phyloP scores from a whole-genome alignment of 1,139 yeast species.

The Taiozyma sp. region DNA sequence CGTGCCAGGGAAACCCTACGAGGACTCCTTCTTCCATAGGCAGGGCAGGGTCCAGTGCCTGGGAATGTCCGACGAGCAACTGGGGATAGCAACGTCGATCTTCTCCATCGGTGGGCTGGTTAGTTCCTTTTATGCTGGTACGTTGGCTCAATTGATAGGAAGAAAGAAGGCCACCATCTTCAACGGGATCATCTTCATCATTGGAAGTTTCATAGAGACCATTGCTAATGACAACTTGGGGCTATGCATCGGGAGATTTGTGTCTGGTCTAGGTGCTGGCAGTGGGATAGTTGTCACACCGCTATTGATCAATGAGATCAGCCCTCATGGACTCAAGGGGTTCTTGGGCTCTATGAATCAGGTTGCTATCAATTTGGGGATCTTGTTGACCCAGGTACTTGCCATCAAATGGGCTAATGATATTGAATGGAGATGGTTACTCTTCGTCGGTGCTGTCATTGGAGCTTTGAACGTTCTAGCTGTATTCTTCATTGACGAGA shows the following conservation, averaged over 20 bases:
- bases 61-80: constrained; percentile 54
- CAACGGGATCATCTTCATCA: constrained; percentile 50
- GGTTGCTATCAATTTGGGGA: constrained; percentile 79
- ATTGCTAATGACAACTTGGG: constrained; percentile 38
- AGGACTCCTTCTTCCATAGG: constrained; percentile 23
- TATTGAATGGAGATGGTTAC: constrained; percentile 66
- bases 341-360: constrained; percentile 86
- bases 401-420: constrained; percentile 67
- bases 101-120: constrained; percentile 84
- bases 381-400: constrained; percentile 67
- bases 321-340: constrained; percentile 69
- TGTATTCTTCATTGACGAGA: constrained; percentile 55
- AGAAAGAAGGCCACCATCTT: constrained; percentile 52
- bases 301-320: constrained; percentile 70
- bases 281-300: constrained; percentile 83
- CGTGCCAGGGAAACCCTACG: constrained; percentile 24
- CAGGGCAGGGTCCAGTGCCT: constrained; percentile 45
- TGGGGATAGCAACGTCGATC: constrained; percentile 80
- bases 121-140: constrained; percentile 73
- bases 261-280: constrained; percentile 87
- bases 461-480: constrained; percentile 46
- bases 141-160: constrained; percentile 65
- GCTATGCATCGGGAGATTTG: constrained; percentile 65
- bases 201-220: constrained; percentile 70
- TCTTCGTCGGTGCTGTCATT: constrained; percentile 53